Evolutionary conservation across 352 stramenopile species (phyloP).

Genomic region (Paralagenidium karlingii): DNA sequence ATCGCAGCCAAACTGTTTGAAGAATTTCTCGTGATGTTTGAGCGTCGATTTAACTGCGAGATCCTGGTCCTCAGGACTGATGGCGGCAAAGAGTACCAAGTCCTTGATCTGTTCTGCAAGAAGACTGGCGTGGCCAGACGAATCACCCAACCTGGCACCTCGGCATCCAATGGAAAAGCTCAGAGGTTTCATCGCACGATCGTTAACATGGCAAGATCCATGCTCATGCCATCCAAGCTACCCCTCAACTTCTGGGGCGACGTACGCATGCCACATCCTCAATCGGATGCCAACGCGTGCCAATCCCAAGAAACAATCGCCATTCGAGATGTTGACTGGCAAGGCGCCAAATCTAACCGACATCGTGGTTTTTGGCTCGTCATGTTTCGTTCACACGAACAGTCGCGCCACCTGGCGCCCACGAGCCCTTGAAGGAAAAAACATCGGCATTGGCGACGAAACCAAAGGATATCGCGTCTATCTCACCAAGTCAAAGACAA

Average conservation of each 20-base stretch:
- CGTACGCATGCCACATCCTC: no score
- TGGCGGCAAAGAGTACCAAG: not conserved
- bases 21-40: not conserved
- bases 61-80: not conserved
- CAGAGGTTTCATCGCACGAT: not conserved
- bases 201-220: not conserved
- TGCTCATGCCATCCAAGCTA: not conserved
- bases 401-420: no score
- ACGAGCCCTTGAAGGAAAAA: not conserved
- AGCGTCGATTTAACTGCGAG: not conserved
- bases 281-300: not conserved
- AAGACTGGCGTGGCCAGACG: not conserved
- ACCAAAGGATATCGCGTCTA: not conserved
- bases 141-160: not conserved
- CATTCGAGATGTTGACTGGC: not conserved
- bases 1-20: not conserved
- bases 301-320: not conserved
- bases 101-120: not conserved
- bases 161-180: not conserved
- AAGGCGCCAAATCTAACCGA: not conserved
- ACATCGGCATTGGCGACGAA: not conserved
- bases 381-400: slow-evolving; percentile 3
- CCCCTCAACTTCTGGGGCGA: not conserved
- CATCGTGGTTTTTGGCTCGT: slow-evolving; percentile 1
- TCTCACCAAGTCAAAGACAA: not conserved